A percentile compares a stretch with the other conserved stretches of the same genome.
Conservation (phyloP, 2,329 filamentous ascomycete species). For the Cercospora citrullina region DNA sequence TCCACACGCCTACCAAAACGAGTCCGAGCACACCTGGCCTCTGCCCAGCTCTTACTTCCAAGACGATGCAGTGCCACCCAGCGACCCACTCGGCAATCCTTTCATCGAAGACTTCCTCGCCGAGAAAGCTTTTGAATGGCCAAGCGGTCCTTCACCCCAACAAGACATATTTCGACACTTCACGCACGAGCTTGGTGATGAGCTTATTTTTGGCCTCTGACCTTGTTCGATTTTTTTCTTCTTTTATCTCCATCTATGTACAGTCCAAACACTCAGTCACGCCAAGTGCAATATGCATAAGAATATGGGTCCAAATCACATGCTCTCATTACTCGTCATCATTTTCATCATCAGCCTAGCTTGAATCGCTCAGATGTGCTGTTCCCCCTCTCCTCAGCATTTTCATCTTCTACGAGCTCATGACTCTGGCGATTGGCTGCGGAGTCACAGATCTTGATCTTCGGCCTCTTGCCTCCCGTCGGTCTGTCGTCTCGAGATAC, state of each 20-base stretch:
- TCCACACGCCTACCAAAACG: neutral
- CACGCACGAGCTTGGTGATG: slow-evolving; percentile 25
- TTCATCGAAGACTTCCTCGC: slow-evolving; percentile 29
- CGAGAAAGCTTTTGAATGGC: slow-evolving; percentile 27
- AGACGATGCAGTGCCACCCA: slow-evolving; percentile 13
- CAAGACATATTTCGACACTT: slow-evolving; percentile 24
- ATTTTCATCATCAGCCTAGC: neutral
- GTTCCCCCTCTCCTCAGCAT: neutral
- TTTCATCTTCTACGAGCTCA: slow-evolving; percentile 14
- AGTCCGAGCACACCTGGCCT: neutral
- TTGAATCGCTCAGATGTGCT: neutral
- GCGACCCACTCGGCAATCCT: slow-evolving; percentile 26
- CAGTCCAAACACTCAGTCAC: neutral
- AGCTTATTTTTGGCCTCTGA: slow-evolving; percentile 20
- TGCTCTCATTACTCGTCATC: slow-evolving; percentile 3
- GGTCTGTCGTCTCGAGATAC: slow-evolving; percentile 18
- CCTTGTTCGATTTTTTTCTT: neutral
- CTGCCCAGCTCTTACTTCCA: slow-evolving; percentile 5
- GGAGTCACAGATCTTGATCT: slow-evolving; percentile 15
- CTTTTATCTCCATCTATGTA: neutral
- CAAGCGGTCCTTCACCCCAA: slow-evolving; percentile 22
- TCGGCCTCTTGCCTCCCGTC: neutral
- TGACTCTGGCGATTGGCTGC: slow-evolving; percentile 15
- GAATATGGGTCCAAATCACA: neutral
- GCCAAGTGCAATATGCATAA: neutral